Base-by-base conservation (phyloP, 305 asterid species). In the Solanum aculeatissimum region DNA sequence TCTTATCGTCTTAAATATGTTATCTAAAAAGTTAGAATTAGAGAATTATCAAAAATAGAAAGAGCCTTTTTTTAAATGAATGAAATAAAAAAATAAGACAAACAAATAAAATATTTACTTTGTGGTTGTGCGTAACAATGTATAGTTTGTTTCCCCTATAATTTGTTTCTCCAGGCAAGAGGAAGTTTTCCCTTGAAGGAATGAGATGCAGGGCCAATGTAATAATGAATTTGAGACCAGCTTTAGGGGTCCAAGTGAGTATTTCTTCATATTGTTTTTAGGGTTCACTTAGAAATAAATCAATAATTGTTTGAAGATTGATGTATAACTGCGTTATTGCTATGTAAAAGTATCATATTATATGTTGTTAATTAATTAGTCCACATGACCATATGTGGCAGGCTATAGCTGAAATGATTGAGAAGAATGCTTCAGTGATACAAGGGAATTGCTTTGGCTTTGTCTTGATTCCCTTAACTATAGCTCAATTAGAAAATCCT, bases 361-460 rank as follows among this genome's bases (percentile, higher is more conserved):
- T 35, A 68, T 65, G 43, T 65, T 11, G 1, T 7, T 10, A 38
- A 71, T 40, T 23, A 42, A 42, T 42, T n/a, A 43, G 1, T 43
- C 13, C 11, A 43, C 7, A 7, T 72, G 80, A 23, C 21, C 57
- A 45, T 47, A 45, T 45, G 47, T 23, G 60, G 14, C 83, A 89
- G 92, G 87, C 82, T 1, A 13, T 75, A 49, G 84, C 85, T 15
- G 88, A 88, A 43, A 88, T 82, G 90, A 86, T 86, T 86, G 89
- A 88, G 86, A 88, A 89, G 82, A 80, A 86, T 16, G 66, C 86
- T 1, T 18, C 49, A 27, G 87, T 84, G n/a, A 85, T 83, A 51
- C 82, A 88, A 87, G 92, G 89, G 7, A 89, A 89, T 27, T 75
- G 88, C 82, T 84, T 89, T n/a, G 90, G 88, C 14, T 88, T 70